Evolutionary conservation across 1,139 yeast genomes (phyloP).

Genomic region (Yamadazyma membranifaciens): DNA sequence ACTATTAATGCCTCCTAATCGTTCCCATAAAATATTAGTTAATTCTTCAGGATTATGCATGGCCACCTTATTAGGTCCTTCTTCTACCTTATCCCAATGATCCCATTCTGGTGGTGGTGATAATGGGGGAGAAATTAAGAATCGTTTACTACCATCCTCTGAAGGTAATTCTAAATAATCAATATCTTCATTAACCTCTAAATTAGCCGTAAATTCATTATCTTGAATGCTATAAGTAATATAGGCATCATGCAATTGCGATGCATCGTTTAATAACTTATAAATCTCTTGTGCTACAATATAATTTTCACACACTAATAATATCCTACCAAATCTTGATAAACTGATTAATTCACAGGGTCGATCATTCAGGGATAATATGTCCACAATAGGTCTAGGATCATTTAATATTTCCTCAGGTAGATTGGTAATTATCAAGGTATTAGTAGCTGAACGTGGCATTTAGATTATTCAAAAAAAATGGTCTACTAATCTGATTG

Average conservation of each 20-base stretch:
- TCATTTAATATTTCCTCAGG: conserved; percentile 20
- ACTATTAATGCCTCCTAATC: conserved; percentile 42
- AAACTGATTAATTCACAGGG: conserved; percentile 37
- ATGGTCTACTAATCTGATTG: neutral
- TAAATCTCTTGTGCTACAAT: conserved; percentile 23
- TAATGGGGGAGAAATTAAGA: conserved; percentile 47
- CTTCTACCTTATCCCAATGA: conserved; percentile 44
- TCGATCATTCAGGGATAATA: conserved; percentile 24
- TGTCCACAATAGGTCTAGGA: conserved; percentile 25
- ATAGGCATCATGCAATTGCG: conserved; percentile 18
- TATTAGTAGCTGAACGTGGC: conserved; percentile 32
- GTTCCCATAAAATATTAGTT: conserved; percentile 45
- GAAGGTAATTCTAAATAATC: conserved; percentile 44
- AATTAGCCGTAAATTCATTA: conserved; percentile 21
- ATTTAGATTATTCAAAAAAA: neutral
- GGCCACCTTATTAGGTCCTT: conserved; percentile 38
- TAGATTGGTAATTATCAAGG: conserved; percentile 39
- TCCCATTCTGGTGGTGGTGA: conserved; percentile 51
- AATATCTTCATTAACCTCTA: conserved; percentile 13
- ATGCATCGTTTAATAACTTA: conserved; percentile 16
- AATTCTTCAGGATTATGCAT: conserved; percentile 41
- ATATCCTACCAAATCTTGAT: conserved; percentile 32
- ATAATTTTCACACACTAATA: conserved; percentile 32
- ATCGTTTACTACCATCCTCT: conserved; percentile 38
- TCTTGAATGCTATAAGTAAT: conserved; percentile 37